phyloP scores from a whole-genome alignment of 2,329 filamentous ascomycete genomes.

The Ascocoryne sarcoides region DNA sequence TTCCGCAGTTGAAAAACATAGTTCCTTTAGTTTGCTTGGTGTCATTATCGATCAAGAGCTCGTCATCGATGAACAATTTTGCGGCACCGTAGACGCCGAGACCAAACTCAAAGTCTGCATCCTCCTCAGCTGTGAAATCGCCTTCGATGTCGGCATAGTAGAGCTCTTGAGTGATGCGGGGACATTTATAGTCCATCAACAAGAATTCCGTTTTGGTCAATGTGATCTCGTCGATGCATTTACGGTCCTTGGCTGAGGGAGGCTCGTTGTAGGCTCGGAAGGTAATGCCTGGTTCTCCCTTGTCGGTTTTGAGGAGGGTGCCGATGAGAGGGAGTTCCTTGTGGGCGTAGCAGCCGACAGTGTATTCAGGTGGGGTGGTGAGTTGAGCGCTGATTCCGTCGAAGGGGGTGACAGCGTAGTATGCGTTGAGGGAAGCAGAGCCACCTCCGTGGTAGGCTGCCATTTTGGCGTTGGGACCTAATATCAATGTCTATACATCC shows the following conservation, averaged over 20 bases:
- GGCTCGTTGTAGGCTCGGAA: slow-evolving; percentile 50
- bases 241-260: slow-evolving; percentile 36
- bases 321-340: slow-evolving; percentile 54
- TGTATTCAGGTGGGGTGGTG: slow-evolving; percentile 37
- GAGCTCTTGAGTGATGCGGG: slow-evolving; percentile 27
- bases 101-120: slow-evolving; percentile 28
- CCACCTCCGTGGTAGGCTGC: slow-evolving; percentile 54
- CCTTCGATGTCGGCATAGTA: slow-evolving; percentile 35
- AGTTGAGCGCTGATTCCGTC: slow-evolving; percentile 57
- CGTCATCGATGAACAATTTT: slow-evolving; percentile 30
- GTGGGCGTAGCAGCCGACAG: slow-evolving; percentile 56
- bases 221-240: slow-evolving; percentile 41
- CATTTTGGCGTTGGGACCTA: slow-evolving; percentile 49
- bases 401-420: slow-evolving; percentile 63
- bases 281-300: slow-evolving; percentile 47
- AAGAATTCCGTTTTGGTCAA: slow-evolving; percentile 36
- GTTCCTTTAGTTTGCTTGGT: slow-evolving; percentile 27
- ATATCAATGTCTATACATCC: slow-evolving; percentile 37
- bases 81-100: slow-evolving; percentile 28
- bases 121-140: slow-evolving; percentile 23
- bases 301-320: slow-evolving; percentile 39
- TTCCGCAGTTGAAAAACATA: slow-evolving; percentile 28
- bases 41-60: slow-evolving; percentile 30
- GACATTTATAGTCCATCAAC: slow-evolving; percentile 43
- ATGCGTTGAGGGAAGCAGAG: slow-evolving; percentile 50